Percentiles rank a stretch among this genome's conserved stretches.
Conservation (phyloP, 306 rosid genomes). For the Rubus idaeus region DNA sequence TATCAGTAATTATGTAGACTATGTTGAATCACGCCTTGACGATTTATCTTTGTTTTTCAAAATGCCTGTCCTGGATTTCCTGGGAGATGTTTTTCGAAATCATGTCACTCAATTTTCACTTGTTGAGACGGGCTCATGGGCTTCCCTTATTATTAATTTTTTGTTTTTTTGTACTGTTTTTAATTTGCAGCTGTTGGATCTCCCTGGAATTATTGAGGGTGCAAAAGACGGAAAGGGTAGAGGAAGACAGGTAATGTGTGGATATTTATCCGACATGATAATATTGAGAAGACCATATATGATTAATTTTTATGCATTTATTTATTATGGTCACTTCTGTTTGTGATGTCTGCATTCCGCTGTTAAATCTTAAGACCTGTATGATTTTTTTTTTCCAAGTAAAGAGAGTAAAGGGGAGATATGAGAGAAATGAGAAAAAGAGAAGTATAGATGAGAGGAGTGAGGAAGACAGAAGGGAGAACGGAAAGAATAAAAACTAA, state of each 20-base stretch:
- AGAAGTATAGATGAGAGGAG: not conserved
- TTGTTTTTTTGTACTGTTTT: not conserved
- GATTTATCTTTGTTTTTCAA: not conserved
- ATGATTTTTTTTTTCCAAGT: not conserved
- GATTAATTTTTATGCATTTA: not conserved
- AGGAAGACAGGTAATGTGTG: constrained; percentile 90
- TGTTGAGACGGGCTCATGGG: not conserved
- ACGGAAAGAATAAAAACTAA: not conserved
- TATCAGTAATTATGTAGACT: not conserved
- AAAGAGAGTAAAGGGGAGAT: not conserved
- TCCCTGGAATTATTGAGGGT: constrained; percentile 98
- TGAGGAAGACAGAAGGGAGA: not conserved
- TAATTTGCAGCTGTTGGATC: constrained; percentile 86
- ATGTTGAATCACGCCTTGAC: not conserved
- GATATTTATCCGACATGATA: not conserved
- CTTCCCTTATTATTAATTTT: not conserved
- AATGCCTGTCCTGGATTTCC: not conserved
- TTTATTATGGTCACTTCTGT: not conserved
- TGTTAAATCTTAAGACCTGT: not conserved
- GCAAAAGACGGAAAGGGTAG: constrained; percentile 98
- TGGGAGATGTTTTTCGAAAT: not conserved
- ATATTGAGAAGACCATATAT: not conserved
- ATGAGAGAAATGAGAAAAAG: not conserved
- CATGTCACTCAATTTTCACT: not conserved
- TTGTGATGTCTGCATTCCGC: not conserved